A percentile compares a stretch with the other conserved stretches of the same genome.
Conservation (phyloP, 768 basidiomycete species). For the Nevesoporus exiguus region DNA sequence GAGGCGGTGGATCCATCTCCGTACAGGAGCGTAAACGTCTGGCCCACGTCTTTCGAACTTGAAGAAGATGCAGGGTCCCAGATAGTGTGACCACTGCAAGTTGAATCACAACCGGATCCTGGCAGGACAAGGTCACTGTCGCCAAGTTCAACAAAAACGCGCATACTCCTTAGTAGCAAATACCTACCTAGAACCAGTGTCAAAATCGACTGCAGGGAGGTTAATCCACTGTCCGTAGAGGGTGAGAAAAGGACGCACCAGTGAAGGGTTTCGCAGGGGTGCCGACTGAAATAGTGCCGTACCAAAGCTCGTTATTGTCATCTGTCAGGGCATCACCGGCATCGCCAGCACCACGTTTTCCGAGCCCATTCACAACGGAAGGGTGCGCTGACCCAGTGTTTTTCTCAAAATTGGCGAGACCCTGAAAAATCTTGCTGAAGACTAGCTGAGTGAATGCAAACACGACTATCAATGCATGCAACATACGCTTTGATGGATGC, state of each 20-base stretch:
- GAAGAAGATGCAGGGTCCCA: constrained; percentile 25
- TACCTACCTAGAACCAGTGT: constrained; percentile 25
- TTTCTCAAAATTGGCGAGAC: constrained; percentile 5
- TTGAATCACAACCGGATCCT: background rate
- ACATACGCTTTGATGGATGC: constrained; percentile 9
- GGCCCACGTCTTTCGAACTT: constrained; percentile 21
- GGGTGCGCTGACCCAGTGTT: constrained; percentile 8
- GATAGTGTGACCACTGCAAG: constrained; percentile 28
- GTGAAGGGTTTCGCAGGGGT: constrained; percentile 10
- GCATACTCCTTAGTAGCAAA: background rate
- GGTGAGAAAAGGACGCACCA: background rate
- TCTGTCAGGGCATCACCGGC: background rate
- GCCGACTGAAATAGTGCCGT: constrained; percentile 11
- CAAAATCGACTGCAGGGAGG: constrained; percentile 20
- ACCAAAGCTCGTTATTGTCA: constrained; percentile 5
- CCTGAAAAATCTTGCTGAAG: constrained; percentile 6
- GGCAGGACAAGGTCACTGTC: constrained; percentile 18
- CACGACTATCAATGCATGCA: background rate
- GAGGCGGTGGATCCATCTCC: constrained; percentile 33
- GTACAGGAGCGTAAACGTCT: constrained; percentile 31
- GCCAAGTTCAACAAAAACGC: background rate
- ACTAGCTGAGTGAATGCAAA: background rate
- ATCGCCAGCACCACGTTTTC: background rate
- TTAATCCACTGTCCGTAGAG: background rate
- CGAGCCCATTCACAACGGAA: background rate